A percentile compares a stretch with the other conserved stretches of the same genome.
Evolutionary conservation across 768 basidiomycete genomes (phyloP).

Genomic region (Trametes cubensis): DNA sequence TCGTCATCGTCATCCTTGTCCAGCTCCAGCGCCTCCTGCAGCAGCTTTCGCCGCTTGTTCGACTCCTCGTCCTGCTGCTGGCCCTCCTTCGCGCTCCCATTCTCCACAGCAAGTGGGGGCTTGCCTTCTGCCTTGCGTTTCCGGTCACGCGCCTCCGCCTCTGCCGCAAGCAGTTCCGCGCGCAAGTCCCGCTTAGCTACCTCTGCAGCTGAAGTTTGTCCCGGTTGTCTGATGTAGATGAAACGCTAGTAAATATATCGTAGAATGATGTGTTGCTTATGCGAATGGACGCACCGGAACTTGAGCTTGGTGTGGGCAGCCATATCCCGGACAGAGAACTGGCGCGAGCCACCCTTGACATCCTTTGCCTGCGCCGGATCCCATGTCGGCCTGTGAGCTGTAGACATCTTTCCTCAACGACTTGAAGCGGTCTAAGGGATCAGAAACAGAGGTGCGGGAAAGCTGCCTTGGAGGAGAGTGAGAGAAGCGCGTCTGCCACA

Average conservation of each 20-base stretch:
- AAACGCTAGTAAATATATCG: background rate
- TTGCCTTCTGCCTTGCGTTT: conserved; percentile 89
- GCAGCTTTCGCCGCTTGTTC: conserved; percentile 82
- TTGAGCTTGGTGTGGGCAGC: conserved; percentile 97
- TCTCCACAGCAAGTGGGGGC: conserved; percentile 41
- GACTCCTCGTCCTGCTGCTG: conserved; percentile 60
- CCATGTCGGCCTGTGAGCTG: conserved; percentile 96
- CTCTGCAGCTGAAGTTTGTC: conserved; percentile 82
- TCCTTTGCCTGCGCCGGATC: conserved; percentile 94
- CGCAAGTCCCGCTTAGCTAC: conserved; percentile 80
- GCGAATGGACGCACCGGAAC: conserved; percentile 70
- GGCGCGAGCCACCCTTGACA: conserved; percentile 88
- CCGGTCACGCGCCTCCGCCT: conserved; percentile 84
- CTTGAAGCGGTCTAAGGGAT: background rate
- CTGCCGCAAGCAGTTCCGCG: conserved; percentile 81
- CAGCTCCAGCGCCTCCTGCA: conserved; percentile 84
- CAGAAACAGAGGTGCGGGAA: background rate
- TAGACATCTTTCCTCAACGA: conserved; percentile 59
- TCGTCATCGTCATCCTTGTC: conserved; percentile 91
- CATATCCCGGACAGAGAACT: conserved; percentile 92
- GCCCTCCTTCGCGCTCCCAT: conserved; percentile 41
- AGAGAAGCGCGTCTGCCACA: conserved; percentile 7
- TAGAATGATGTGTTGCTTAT: background rate
- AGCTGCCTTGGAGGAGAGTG: background rate
- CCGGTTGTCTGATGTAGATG: conserved; percentile 67